Conservation (phyloP, 2,329 filamentous ascomycete species). For the Mariannaea sp. region DNA sequence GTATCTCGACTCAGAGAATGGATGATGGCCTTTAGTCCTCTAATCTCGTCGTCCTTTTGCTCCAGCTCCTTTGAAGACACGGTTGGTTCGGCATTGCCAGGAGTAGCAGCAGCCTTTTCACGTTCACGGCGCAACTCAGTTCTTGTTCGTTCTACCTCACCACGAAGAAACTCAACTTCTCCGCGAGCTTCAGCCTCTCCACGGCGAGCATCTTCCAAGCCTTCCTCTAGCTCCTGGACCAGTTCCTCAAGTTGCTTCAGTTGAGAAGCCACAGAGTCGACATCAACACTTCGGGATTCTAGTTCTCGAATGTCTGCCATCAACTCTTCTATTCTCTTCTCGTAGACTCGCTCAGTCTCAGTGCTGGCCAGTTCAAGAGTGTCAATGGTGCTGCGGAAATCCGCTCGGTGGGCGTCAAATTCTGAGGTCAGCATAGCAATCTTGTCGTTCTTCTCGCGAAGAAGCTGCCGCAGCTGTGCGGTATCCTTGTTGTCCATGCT, state of each 20-base stretch:
- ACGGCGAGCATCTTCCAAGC: conserved; percentile 88
- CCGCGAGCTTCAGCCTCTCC: conserved; percentile 95
- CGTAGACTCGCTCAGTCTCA: conserved; percentile 95
- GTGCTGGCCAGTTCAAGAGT: conserved; percentile 93
- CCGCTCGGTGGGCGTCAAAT: conserved; percentile 91
- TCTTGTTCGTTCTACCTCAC: conserved; percentile 90
- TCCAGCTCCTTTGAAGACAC: conserved; percentile 75
- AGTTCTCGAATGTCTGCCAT: conserved; percentile 82
- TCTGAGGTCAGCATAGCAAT: conserved; percentile 91
- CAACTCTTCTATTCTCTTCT: conserved; percentile 86
- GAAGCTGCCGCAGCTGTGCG: conserved; percentile 74
- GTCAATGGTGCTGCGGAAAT: conserved; percentile 96
- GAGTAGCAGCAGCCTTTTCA: conserved; percentile 65
- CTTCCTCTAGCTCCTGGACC: conserved; percentile 95
- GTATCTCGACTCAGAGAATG: conserved; percentile 87
- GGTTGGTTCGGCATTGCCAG: conserved; percentile 51
- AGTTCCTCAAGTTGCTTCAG: conserved; percentile 95
- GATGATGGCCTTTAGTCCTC: conserved; percentile 96
- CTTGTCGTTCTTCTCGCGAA: conserved; percentile 96
- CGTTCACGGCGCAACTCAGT: conserved; percentile 86
- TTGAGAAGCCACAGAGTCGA: conserved; percentile 87
- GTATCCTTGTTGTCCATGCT: conserved; percentile 73
- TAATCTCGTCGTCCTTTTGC: conserved; percentile 95
- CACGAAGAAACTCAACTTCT: conserved; percentile 92
- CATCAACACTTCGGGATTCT: conserved; percentile 82